These are phyloP conservation scores for Penicillium decumbens DNA, from an alignment of 2,329 filamentous ascomycete species.

Conservation along the genomic window DNA sequence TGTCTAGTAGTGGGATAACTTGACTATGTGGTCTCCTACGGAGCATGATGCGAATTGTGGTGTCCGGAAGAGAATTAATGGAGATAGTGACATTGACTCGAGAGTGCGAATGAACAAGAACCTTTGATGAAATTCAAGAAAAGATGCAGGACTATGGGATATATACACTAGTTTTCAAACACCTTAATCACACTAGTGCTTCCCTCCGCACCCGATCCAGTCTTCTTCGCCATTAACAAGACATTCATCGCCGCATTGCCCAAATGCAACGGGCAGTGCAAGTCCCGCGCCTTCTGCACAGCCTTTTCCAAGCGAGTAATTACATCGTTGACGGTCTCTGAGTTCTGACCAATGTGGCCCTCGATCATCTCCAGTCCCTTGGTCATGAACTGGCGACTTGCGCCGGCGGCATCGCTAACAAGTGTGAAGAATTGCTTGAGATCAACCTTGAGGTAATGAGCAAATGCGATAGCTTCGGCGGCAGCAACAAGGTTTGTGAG, in stretches of 20 bases:
- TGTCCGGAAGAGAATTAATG: neutral
- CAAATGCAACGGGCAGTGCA: conserved; percentile 38
- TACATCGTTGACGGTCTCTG: conserved; percentile 37
- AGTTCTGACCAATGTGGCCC: conserved; percentile 24
- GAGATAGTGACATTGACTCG: neutral
- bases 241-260: conserved; percentile 37
- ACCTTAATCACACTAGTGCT: conserved; percentile 33
- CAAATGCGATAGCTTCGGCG: conserved; percentile 48
- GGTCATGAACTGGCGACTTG: conserved; percentile 44
- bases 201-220: conserved; percentile 29
- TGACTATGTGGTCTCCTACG: neutral
- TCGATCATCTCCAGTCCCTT: conserved; percentile 37
- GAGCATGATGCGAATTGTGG: neutral
- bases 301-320: conserved; percentile 38
- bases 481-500: conserved; percentile 49
- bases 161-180: conserved; percentile 24
- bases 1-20: neutral
- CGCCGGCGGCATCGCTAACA: conserved; percentile 47
- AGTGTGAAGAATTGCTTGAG: conserved; percentile 45
- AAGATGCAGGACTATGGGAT: neutral
- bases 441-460: conserved; percentile 44
- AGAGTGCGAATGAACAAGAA: neutral
- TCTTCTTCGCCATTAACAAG: conserved; percentile 30
- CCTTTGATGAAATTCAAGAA: neutral
- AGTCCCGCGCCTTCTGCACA: conserved; percentile 41